Percentiles rank a stretch among this genome's conserved stretches.
Conservation (phyloP, 1,139 yeast species). For the Meyerozyma elateridarum region DNA sequence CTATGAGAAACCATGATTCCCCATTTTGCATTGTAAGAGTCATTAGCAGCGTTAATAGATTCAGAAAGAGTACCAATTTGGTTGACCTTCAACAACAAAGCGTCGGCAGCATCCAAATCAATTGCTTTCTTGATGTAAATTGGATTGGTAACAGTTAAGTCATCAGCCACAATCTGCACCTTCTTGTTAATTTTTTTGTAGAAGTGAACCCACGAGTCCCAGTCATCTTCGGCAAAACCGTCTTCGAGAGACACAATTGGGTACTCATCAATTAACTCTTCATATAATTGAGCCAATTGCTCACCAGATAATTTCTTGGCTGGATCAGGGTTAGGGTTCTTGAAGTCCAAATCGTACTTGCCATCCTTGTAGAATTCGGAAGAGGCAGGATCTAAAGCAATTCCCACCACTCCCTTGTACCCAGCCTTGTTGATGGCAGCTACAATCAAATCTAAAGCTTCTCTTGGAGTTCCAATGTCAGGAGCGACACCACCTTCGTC, state of each 20-base stretch:
- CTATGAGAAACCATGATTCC: constrained; percentile 98
- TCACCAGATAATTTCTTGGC: constrained; percentile 86
- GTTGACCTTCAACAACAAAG: constrained; percentile 91
- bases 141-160: constrained; percentile 97
- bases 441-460: constrained; percentile 89
- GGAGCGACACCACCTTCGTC: constrained; percentile 99
- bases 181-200: constrained; percentile 60
- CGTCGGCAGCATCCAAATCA: constrained; percentile 90
- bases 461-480: constrained; percentile 85
- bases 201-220: constrained; percentile 95
- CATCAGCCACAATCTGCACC: constrained; percentile 93
- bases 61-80: constrained; percentile 90
- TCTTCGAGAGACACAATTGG: constrained; percentile 97
- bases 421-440: constrained; percentile 88
- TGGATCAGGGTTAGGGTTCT: constrained; percentile 86
- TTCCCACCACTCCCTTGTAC: constrained; percentile 82
- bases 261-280: constrained; percentile 72
- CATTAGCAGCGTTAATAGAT: constrained; percentile 89
- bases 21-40: constrained; percentile 89
- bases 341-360: constrained; percentile 94
- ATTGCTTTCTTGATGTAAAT: constrained; percentile 88
- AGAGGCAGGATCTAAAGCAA: constrained; percentile 93
- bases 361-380: constrained; percentile 96
- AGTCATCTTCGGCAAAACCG: constrained; percentile 98
- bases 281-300: constrained; percentile 81